Percentiles rank a stretch among this genome's conserved stretches.
phyloP scores from a whole-genome alignment of 345 rosid genomes.

The Syzygium grande region DNA sequence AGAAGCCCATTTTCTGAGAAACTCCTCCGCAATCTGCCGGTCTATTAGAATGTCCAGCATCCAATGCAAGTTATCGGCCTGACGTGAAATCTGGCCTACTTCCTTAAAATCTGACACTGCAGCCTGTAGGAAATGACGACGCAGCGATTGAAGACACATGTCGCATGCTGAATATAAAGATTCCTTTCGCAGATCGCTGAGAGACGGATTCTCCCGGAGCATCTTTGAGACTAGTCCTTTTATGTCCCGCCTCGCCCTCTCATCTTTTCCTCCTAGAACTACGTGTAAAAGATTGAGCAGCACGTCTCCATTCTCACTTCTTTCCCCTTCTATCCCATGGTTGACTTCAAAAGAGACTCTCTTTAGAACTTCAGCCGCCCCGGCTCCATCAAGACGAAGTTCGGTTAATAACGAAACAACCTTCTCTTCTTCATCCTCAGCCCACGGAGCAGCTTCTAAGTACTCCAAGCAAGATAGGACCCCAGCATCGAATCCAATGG shows the following conservation, averaged over 20 bases:
- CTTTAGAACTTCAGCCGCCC: conserved; percentile 90
- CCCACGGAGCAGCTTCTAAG: conserved; percentile 99
- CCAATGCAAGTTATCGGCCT: conserved; percentile 96
- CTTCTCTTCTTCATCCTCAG: conserved; percentile 95
- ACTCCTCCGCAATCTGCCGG: conserved; percentile 89
- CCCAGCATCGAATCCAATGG: conserved; percentile 97
- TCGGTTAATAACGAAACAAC: conserved; percentile 76
- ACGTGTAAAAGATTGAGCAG: conserved; percentile 81
- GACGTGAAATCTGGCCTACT: conserved; percentile 77
- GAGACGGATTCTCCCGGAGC: conserved; percentile 92
- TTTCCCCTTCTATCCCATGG: conserved; percentile 34
- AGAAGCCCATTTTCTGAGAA: conserved; percentile 82
- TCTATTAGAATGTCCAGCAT: conserved; percentile 87
- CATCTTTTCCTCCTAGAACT: conserved; percentile 94
- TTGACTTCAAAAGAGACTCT: conserved; percentile 74
- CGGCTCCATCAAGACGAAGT: conserved; percentile 86
- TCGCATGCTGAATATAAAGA: conserved; percentile 80
- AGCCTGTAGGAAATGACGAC: conserved; percentile 49
- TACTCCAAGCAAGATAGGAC: conserved; percentile 92
- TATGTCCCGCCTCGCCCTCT: conserved; percentile 98
- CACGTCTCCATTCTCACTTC: conserved; percentile 57
- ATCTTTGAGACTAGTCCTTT: conserved; percentile 83
- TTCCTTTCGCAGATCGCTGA: conserved; percentile 70
- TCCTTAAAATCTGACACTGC: conserved; percentile 53
- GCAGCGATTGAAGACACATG: conserved; percentile 66